A percentile compares a stretch with the other conserved stretches of the same genome.
Evolutionary conservation across 1,284 basidiomycete species (phyloP).

Genomic region (Ustilago bromivora): DNA sequence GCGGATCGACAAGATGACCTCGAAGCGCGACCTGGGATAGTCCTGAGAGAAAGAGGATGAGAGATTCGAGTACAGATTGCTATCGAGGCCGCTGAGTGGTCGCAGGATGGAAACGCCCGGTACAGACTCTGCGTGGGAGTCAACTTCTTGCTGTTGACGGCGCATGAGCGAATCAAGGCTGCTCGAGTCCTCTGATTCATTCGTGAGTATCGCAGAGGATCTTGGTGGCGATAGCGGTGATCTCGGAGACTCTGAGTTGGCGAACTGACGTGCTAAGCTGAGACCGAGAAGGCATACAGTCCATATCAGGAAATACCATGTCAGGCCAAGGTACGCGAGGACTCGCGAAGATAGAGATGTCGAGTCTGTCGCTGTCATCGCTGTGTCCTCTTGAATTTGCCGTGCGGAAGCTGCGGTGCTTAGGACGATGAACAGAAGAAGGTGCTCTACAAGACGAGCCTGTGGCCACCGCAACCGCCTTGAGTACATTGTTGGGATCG

Average conservation of each 20-base stretch:
- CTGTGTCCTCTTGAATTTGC: not conserved
- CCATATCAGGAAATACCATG: conserved; percentile 83
- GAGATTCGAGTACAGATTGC: conserved; percentile 65
- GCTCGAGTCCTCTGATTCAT: conserved; percentile 76
- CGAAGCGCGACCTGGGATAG: conserved; percentile 61
- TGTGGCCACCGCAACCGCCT: not conserved
- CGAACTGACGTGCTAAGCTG: conserved; percentile 61
- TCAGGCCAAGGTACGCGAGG: conserved; percentile 66
- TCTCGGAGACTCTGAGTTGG: conserved; percentile 27
- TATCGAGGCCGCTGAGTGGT: conserved; percentile 66
- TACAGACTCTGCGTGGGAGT: conserved; percentile 73
- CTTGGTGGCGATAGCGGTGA: conserved; percentile 44
- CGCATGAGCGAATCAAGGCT: conserved; percentile 62
- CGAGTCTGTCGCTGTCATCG: not conserved
- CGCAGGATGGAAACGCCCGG: conserved; percentile 66
- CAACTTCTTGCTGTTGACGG: conserved; percentile 78
- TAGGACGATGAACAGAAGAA: not conserved
- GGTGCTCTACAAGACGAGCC: not conserved
- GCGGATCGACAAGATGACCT: conserved; percentile 64
- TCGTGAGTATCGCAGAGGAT: conserved; percentile 32
- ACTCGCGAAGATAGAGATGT: not conserved
- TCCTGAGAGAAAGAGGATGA: conserved; percentile 64
- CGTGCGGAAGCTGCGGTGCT: not conserved
- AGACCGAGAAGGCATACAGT: conserved; percentile 81
- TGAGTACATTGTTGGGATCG: not conserved